Conservation (phyloP, 1,139 yeast species). For the Debaryomycetaceae sp. region DNA sequence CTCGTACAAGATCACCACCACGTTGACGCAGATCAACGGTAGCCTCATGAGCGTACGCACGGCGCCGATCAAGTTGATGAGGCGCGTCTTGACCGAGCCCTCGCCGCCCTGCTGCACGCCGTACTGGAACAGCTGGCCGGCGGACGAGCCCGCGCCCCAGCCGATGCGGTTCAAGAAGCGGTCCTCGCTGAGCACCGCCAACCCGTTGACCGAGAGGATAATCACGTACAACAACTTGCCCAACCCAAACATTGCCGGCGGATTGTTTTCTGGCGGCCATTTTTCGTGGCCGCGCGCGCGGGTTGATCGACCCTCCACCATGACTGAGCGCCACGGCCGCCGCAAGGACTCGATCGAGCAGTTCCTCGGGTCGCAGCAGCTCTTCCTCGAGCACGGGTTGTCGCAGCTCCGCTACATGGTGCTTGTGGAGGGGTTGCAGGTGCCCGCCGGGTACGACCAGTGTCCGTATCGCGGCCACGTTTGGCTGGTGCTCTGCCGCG, state of each 20-base stretch:
- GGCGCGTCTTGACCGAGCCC: slow-evolving; percentile 30
- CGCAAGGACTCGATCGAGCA: slow-evolving; percentile 65
- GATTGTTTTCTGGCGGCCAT: not conserved
- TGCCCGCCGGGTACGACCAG: slow-evolving; percentile 44
- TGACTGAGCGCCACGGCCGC: slow-evolving; percentile 27
- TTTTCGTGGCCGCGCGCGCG: not conserved
- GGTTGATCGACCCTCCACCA: slow-evolving; percentile 1
- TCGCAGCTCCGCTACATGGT: slow-evolving; percentile 77
- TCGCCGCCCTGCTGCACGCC: slow-evolving; percentile 20
- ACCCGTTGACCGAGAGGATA: slow-evolving; percentile 38
- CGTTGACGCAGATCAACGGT: slow-evolving; percentile 40
- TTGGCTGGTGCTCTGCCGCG: slow-evolving; percentile 75
- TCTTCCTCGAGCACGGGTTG: slow-evolving; percentile 63
- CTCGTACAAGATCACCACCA: slow-evolving; percentile 38
- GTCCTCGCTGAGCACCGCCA: slow-evolving; percentile 46
- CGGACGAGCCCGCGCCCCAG: slow-evolving; percentile 28
- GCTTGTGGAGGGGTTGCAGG: slow-evolving; percentile 69
- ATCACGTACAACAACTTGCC: slow-evolving; percentile 42
- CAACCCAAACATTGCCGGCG: slow-evolving; percentile 37
- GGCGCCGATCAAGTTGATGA: slow-evolving; percentile 42
- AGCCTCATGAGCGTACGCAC: slow-evolving; percentile 43
- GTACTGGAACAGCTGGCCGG: slow-evolving; percentile 25
- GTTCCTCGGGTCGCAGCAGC: slow-evolving; percentile 56
- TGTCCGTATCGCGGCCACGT: slow-evolving; percentile 72
- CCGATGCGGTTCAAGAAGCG: slow-evolving; percentile 45